Evolutionary conservation across 352 stramenopile species (phyloP).

Genomic region (Thraustochytrium striatum): DNA sequence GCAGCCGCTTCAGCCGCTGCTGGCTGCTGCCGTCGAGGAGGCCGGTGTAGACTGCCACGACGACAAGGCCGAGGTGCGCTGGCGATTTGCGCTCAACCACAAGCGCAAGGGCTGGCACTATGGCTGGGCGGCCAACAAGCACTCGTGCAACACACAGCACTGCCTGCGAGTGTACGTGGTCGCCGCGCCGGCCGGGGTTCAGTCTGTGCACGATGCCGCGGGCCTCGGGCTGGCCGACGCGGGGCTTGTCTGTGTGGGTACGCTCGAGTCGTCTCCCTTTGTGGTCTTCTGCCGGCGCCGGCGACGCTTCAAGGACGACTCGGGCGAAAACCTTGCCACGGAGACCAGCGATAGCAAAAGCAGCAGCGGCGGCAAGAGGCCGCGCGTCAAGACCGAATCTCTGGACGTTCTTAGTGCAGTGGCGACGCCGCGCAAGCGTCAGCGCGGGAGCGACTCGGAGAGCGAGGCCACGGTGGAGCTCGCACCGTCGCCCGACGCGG

Average conservation of each 20-base stretch:
- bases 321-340: neutral
- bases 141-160: slow-evolving; percentile 51
- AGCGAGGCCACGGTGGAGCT: slow-evolving; percentile 13
- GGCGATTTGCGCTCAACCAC: slow-evolving; percentile 41
- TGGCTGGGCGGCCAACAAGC: slow-evolving; percentile 52
- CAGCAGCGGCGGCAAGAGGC: neutral
- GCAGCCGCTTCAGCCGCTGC: neutral
- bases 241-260: neutral
- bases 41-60: slow-evolving; percentile 49
- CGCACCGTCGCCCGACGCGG: neutral
- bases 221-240: no score
- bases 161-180: slow-evolving; percentile 50
- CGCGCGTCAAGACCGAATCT: neutral
- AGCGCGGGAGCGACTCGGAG: neutral
- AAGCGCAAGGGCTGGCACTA: slow-evolving; percentile 52
- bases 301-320: neutral
- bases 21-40: slow-evolving; percentile 61
- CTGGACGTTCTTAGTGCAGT: no score
- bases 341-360: neutral
- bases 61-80: neutral
- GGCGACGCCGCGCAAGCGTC: neutral
- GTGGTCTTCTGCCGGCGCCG: slow-evolving; percentile 40
- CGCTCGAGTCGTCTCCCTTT: slow-evolving; percentile 17
- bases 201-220: no score
- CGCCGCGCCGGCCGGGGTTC: neutral